Conservation (phyloP, 495 filamentous ascomycete genomes). For the Aspergillus wentii region DNA sequence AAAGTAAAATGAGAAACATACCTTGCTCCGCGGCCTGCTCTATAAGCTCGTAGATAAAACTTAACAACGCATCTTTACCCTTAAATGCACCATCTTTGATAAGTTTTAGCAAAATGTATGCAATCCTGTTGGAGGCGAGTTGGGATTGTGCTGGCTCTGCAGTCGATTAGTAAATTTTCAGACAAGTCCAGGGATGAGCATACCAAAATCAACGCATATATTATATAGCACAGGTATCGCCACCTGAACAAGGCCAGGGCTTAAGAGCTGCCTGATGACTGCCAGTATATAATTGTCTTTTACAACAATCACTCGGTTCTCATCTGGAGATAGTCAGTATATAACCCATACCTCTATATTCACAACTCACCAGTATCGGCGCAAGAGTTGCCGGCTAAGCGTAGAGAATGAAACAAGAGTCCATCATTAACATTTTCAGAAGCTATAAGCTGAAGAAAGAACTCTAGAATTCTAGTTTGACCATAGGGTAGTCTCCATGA, state of each 20-base stretch:
- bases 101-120: conserved; percentile 35
- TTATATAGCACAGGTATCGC: conserved; percentile 69
- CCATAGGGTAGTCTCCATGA: conserved; percentile 62
- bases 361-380: conserved; percentile 64
- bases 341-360: too few species aligned
- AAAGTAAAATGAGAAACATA: conserved; percentile 6
- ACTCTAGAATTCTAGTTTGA: conserved; percentile 60
- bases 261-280: conserved; percentile 48
- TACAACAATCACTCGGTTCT: conserved; percentile 64
- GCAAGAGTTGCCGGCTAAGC: conserved; percentile 75
- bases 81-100: conserved; percentile 27
- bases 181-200: not conserved
- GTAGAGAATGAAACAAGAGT: conserved; percentile 52
- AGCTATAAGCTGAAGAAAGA: conserved; percentile 56
- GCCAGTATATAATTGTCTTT: conserved; percentile 49
- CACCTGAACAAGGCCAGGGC: conserved; percentile 48
- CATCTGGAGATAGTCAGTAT: conserved; percentile 51
- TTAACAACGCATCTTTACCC: conserved; percentile 28
- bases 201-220: conserved; percentile 71
- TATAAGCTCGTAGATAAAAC: conserved; percentile 35
- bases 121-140: conserved; percentile 54
- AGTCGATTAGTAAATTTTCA: conserved; percentile 10
- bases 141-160: conserved; percentile 52
- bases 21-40: conserved; percentile 40
- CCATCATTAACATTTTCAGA: conserved; percentile 25